These are phyloP conservation scores for Cruciata laevipes DNA, from an alignment of 257 asterid genomes.

Conservation along the genomic window DNA sequence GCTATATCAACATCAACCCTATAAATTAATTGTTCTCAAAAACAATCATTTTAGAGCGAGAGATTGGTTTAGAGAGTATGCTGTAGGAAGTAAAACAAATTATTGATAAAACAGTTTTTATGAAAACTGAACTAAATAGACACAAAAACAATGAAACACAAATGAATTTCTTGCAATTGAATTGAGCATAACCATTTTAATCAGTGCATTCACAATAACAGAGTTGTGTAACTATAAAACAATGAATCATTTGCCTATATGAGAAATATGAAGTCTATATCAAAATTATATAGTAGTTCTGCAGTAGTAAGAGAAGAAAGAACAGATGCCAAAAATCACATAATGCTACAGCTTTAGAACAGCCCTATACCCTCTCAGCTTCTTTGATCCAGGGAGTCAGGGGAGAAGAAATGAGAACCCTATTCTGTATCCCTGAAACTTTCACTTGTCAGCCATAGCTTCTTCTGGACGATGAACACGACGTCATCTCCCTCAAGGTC, in stretches of 20 bases:
- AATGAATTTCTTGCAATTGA: neutral
- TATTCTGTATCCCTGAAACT: slow-evolving; percentile 75
- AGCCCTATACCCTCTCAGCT: slow-evolving; percentile 20
- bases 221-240: slow-evolving; percentile 21
- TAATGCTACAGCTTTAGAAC: slow-evolving; percentile 33
- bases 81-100: too few relatives aligned
- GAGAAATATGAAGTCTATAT: slow-evolving; percentile 21
- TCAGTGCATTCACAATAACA: slow-evolving; percentile 20
- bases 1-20: slow-evolving; percentile 13
- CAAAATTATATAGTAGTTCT: slow-evolving; percentile 16
- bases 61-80: too few relatives aligned
- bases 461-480: slow-evolving; percentile 64
- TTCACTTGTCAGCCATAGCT: slow-evolving; percentile 80
- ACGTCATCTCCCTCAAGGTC: slow-evolving; percentile 63
- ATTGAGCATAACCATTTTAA: slow-evolving; percentile 6
- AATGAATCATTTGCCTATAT: slow-evolving; percentile 45
- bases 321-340: slow-evolving; percentile 16
- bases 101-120: too few relatives aligned
- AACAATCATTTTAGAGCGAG: neutral
- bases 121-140: too few relatives aligned
- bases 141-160: too few relatives aligned
- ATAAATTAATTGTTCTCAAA: slow-evolving; percentile 4
- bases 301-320: slow-evolving; percentile 1
- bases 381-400: slow-evolving; percentile 36
- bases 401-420: slow-evolving; percentile 21